Evolutionary conservation across 257 asterid genomes (phyloP).

Genomic region (Lycium barbarum): DNA sequence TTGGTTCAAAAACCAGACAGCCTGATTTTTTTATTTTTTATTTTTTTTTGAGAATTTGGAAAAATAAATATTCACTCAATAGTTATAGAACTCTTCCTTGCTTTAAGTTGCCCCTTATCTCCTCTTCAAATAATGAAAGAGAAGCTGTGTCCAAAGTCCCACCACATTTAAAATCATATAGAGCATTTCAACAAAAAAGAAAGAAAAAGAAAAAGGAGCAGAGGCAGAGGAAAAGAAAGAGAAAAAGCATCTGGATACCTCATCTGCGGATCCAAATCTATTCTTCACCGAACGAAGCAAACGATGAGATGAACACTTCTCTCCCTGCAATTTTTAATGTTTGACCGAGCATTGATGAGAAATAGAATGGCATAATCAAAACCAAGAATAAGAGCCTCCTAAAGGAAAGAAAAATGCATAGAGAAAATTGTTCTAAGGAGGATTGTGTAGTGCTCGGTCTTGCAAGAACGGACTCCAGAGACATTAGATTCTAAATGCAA

Average conservation of each 20-base stretch:
- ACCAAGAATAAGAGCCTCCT: neutral
- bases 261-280: conserved; percentile 97
- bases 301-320: conserved; percentile 82
- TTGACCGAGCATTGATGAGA: conserved; percentile 13
- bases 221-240: conserved; percentile 7
- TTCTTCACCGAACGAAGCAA: conserved; percentile 90
- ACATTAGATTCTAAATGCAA: neutral
- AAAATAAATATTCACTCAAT: neutral
- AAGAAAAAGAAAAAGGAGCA: neutral
- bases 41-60: neutral
- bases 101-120: neutral
- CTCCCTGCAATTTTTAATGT: conserved; percentile 73
- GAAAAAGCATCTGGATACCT: conserved; percentile 56
- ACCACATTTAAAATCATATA: neutral
- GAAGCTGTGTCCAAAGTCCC: neutral
- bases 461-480: neutral
- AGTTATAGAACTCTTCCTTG: neutral
- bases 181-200: conserved; percentile 27
- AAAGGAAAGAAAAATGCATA: neutral
- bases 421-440: neutral
- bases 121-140: neutral
- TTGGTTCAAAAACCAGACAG: too few relatives aligned
- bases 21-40: too few relatives aligned
- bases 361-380: neutral
- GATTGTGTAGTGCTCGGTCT: neutral